Conservation (phyloP, 768 basidiomycete genomes). For the Dacryopinax spathularia region DNA sequence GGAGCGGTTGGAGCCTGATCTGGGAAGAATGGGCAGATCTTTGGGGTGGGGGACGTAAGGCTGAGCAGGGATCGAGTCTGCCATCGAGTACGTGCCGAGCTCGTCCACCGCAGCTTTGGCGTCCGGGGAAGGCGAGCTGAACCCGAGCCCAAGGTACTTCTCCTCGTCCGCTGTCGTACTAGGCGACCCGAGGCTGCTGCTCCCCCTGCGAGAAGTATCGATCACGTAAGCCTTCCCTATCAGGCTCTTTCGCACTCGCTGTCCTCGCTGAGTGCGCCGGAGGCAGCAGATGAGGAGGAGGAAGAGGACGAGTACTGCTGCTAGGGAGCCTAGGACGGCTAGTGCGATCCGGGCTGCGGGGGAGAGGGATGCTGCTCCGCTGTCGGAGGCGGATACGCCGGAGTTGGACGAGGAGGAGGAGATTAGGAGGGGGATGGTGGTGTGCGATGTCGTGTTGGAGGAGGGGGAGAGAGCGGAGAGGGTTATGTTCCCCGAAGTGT, state of each 20-base stretch:
- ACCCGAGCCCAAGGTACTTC: background rate
- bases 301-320: conserved; percentile 33
- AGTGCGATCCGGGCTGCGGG: conserved; percentile 51
- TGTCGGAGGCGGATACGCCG: conserved; percentile 27
- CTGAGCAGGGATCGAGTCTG: background rate
- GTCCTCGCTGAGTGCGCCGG: background rate
- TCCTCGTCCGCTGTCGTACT: background rate
- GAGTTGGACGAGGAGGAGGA: conserved; percentile 28
- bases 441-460: conserved; percentile 60
- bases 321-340: conserved; percentile 37
- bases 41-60: conserved; percentile 2
- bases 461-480: conserved; percentile 54
- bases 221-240: background rate
- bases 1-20: background rate
- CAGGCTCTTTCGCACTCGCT: background rate
- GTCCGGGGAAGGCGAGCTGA: too few species aligned
- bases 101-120: background rate
- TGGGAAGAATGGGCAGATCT: background rate
- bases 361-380: conserved; percentile 40
- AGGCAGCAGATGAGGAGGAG: background rate
- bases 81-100: background rate
- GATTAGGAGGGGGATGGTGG: conserved; percentile 39
- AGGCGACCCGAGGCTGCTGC: background rate
- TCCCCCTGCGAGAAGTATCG: background rate
- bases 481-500: conserved; percentile 27